Evolutionary conservation across 768 basidiomycete genomes (phyloP).

Genomic region (Auricularia sp.): DNA sequence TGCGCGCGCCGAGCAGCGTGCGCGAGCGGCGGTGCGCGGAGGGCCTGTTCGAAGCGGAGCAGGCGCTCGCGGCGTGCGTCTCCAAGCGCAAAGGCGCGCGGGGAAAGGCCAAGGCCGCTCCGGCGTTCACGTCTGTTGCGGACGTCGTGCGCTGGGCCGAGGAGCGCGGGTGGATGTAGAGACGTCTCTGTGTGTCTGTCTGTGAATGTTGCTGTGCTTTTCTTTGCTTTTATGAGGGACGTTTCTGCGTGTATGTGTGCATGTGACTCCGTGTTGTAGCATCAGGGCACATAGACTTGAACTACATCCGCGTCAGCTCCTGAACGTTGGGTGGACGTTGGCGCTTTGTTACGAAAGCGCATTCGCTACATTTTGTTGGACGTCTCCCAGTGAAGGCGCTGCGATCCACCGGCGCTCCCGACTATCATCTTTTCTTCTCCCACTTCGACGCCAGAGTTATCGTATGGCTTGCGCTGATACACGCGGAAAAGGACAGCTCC

Average conservation of each 20-base stretch:
- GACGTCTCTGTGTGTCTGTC: background rate
- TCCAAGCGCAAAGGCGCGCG: conserved; percentile 28
- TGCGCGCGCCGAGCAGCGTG: conserved; percentile 46
- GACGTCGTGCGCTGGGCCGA: conserved; percentile 7
- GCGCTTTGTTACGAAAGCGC: too few relatives aligned
- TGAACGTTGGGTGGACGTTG: too few relatives aligned
- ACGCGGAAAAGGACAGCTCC: too few relatives aligned
- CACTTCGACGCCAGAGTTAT: too few relatives aligned
- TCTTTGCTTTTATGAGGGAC: background rate
- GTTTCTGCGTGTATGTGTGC: background rate
- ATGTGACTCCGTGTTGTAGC: too few relatives aligned
- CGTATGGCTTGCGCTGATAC: too few relatives aligned
- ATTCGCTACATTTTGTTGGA: too few relatives aligned
- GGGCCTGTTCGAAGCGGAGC: conserved; percentile 57
- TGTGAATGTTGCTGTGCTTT: background rate
- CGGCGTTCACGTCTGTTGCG: conserved; percentile 2
- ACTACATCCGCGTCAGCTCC: too few relatives aligned
- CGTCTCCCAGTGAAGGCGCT: too few relatives aligned
- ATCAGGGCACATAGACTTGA: too few relatives aligned
- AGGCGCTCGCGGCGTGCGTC: conserved; percentile 41
- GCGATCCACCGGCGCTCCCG: too few relatives aligned
- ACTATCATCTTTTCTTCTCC: too few relatives aligned
- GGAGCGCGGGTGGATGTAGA: background rate
- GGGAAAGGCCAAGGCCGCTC: background rate
- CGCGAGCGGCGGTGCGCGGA: conserved; percentile 60